Evolutionary conservation across 768 basidiomycete species (phyloP).

Genomic region (Macrocybe gigantea): DNA sequence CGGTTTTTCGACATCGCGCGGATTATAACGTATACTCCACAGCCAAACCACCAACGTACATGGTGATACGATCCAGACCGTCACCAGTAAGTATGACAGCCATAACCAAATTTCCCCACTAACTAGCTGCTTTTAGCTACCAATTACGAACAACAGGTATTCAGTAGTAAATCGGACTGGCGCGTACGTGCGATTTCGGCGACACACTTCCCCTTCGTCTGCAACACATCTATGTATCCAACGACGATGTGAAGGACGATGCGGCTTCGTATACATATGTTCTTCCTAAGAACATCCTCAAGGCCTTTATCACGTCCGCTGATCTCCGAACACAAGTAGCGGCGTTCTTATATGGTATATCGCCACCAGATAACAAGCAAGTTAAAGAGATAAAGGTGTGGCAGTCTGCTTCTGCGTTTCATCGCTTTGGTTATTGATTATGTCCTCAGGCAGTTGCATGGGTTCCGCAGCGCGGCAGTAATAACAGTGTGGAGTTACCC

Average conservation of each 20-base stretch:
- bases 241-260: constrained; percentile 98
- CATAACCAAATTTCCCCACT: constrained; percentile 3
- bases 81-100: constrained; percentile 64
- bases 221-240: constrained; percentile 98
- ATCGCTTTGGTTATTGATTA: background rate
- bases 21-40: background rate
- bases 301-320: constrained; percentile 87
- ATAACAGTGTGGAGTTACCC: constrained; percentile 91
- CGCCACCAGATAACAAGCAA: constrained; percentile 93
- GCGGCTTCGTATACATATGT: constrained; percentile 93
- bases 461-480: constrained; percentile 96
- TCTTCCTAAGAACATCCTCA: constrained; percentile 93
- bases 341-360: constrained; percentile 87
- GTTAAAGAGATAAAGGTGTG: constrained; percentile 93
- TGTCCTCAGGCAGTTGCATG: constrained; percentile 71
- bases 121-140: constrained; percentile 48
- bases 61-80: constrained; percentile 92
- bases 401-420: background rate
- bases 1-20: no score
- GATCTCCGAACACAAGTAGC: constrained; percentile 97
- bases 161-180: constrained; percentile 99
- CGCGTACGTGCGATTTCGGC: constrained; percentile 97
- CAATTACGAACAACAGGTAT: constrained; percentile 97
- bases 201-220: constrained; percentile 90
- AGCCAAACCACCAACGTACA: constrained; percentile 97